phyloP scores from a whole-genome alignment of 2,329 filamentous ascomycete genomes.

The Onygenales sp. region DNA sequence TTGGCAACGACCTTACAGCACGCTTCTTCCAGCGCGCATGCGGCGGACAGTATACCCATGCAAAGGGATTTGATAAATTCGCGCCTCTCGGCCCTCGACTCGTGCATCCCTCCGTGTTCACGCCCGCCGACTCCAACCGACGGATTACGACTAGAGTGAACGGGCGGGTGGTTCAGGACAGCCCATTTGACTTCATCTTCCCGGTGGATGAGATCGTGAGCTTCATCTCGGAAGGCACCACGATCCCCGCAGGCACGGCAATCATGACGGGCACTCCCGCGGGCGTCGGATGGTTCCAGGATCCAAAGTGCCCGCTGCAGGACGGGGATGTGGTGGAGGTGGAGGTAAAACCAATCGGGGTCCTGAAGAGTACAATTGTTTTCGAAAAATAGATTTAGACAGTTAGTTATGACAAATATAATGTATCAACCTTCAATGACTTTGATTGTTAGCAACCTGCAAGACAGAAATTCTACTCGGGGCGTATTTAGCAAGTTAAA shows the following conservation, averaged over 20 bases:
- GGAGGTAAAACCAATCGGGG: constrained; percentile 25
- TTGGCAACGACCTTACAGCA: not conserved
- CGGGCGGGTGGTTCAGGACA: not conserved
- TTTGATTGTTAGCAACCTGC: too few species aligned
- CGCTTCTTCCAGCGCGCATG: not conserved
- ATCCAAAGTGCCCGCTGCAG: constrained; percentile 34
- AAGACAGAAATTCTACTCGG: too few species aligned
- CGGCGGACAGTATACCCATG: not conserved
- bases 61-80: not conserved
- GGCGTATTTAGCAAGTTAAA: too few species aligned
- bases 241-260: constrained; percentile 32
- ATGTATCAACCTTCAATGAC: not conserved
- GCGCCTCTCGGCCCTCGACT: not conserved
- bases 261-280: constrained; percentile 37
- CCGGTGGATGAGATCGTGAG: constrained; percentile 36
- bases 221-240: constrained; percentile 33
- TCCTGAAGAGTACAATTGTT: not conserved
- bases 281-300: constrained; percentile 31
- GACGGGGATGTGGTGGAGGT: constrained; percentile 40
- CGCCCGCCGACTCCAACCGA: not conserved
- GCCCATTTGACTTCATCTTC: constrained; percentile 41
- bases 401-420: not conserved
- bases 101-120: not conserved
- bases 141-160: not conserved
- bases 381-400: not conserved